phyloP scores from a whole-genome alignment of 2,329 filamentous ascomycete genomes.

The Escovopsis sp. region DNA sequence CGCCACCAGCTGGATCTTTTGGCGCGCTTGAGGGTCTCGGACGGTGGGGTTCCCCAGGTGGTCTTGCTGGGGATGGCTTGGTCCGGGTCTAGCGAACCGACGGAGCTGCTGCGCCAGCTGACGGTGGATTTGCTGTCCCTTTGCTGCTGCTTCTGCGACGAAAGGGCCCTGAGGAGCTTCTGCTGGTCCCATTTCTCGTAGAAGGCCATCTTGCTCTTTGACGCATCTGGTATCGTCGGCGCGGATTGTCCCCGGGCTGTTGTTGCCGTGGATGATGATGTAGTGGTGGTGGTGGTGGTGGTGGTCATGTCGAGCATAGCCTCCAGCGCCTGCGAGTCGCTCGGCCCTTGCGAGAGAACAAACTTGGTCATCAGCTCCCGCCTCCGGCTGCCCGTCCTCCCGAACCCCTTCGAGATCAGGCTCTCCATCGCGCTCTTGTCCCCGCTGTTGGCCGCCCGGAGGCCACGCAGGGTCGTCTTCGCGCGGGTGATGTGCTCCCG shows the following conservation, averaged over 20 bases:
- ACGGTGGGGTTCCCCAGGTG: slow-evolving; percentile 32
- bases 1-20: slow-evolving; percentile 35
- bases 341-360: slow-evolving; percentile 20
- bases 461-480: slow-evolving; percentile 25
- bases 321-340: slow-evolving; percentile 26
- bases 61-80: slow-evolving; percentile 25
- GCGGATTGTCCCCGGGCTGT: neutral
- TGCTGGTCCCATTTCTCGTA: slow-evolving; percentile 33
- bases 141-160: slow-evolving; percentile 25
- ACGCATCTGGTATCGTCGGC: neutral
- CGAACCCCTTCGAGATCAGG: slow-evolving; percentile 35
- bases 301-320: slow-evolving; percentile 9
- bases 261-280: too few relatives aligned
- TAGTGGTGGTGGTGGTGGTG: neutral
- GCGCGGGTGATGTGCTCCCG: slow-evolving; percentile 24
- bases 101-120: slow-evolving; percentile 11
- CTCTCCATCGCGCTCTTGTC: slow-evolving; percentile 28
- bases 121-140: slow-evolving; percentile 7
- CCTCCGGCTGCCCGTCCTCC: slow-evolving; percentile 34
- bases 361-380: slow-evolving; percentile 30
- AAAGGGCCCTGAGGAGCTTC: slow-evolving; percentile 27
- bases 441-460: slow-evolving; percentile 39
- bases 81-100: slow-evolving; percentile 20
- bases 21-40: slow-evolving; percentile 22
- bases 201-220: slow-evolving; percentile 15